phyloP scores from a whole-genome alignment of 257 asterid species.

The Capsicum chinense region DNA sequence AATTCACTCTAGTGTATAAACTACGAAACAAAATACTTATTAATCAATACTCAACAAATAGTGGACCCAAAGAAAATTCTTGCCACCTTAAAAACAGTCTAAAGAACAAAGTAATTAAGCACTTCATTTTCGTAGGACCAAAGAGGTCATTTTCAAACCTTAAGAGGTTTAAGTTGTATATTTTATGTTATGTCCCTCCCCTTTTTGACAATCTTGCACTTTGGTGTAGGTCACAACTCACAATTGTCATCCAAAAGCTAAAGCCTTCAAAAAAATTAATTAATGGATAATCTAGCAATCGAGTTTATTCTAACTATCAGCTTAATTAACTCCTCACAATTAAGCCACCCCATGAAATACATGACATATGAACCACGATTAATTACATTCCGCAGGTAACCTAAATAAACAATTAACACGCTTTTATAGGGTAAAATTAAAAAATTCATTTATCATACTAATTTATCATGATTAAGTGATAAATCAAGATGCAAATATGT shows the following conservation, averaged over 20 bases:
- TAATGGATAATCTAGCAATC: not conserved
- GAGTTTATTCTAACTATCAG: no score
- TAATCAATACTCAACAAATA: not conserved
- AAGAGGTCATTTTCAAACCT: not conserved
- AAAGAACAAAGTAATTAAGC: not conserved
- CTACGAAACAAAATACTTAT: not conserved
- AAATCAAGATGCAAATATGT: no score
- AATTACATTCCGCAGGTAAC: no score
- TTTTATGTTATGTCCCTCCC: not conserved
- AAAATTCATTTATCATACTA: no score
- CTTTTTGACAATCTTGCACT: not conserved
- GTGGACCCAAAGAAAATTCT: not conserved
- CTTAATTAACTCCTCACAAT: not conserved
- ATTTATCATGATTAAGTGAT: no score
- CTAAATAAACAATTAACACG: no score
- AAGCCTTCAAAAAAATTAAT: not conserved
- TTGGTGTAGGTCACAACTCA: not conserved
- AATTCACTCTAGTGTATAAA: not conserved
- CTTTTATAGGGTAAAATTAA: no score
- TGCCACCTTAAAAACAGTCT: not conserved
- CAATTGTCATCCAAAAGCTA: not conserved
- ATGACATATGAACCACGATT: no score
- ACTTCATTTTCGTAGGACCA: slow-evolving; percentile 14
- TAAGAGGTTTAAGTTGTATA: not conserved
- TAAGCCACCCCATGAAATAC: not conserved